phyloP scores from a whole-genome alignment of 2,329 filamentous ascomycete genomes.

The Elsinoe fawcettii region DNA sequence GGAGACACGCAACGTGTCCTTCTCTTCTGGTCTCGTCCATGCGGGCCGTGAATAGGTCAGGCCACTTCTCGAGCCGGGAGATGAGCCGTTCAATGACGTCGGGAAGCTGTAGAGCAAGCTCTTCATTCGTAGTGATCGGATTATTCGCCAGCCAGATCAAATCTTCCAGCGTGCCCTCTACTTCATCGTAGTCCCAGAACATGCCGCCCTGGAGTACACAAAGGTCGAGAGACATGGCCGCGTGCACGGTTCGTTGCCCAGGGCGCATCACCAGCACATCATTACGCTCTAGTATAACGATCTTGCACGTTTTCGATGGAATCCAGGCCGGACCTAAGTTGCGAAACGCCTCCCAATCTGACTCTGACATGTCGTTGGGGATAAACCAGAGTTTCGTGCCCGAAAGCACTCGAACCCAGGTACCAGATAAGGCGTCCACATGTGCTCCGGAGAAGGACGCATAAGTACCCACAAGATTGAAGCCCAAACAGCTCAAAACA shows the following conservation, averaged over 20 bases:
- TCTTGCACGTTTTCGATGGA: background rate
- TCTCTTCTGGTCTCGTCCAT: background rate
- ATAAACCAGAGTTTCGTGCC: background rate
- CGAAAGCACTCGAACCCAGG: background rate
- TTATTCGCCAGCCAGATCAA: background rate
- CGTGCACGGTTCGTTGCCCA: background rate
- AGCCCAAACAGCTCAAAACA: background rate
- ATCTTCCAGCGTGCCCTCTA: background rate
- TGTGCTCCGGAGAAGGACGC: background rate
- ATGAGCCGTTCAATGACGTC: background rate
- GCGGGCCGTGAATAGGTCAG: background rate
- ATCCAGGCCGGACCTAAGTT: background rate
- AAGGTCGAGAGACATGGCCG: background rate
- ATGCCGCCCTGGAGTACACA: background rate
- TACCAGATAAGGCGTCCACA: background rate
- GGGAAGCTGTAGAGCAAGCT: background rate
- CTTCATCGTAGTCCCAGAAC: background rate
- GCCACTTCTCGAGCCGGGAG: background rate
- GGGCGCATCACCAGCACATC: background rate
- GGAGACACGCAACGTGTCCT: background rate
- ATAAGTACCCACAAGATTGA: background rate
- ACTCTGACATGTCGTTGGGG: background rate
- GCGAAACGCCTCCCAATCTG: background rate
- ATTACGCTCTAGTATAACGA: background rate
- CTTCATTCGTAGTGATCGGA: background rate